phyloP scores from a whole-genome alignment of 768 basidiomycete species.

The Collybiopsis luxurians region DNA sequence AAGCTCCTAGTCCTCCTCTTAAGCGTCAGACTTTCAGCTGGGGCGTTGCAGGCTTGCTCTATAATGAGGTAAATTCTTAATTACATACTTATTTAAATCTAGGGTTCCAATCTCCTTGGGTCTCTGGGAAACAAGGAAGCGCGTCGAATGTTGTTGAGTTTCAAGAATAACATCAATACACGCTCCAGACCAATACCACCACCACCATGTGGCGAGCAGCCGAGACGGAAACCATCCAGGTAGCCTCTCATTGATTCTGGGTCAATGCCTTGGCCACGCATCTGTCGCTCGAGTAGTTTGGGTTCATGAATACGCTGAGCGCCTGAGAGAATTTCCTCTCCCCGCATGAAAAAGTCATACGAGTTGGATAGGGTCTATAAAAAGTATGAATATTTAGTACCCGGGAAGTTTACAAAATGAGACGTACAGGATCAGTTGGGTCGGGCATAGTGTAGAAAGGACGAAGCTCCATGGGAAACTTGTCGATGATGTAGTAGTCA shows the following conservation, averaged over 20 bases:
- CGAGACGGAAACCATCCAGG: conserved; percentile 91
- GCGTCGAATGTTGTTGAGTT: conserved; percentile 91
- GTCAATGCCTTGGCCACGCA: conserved; percentile 85
- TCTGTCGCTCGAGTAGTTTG: conserved; percentile 73
- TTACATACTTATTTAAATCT: no score
- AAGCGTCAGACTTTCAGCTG: no score
- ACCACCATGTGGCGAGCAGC: conserved; percentile 94
- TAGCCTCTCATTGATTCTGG: conserved; percentile 91
- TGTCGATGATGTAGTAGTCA: conserved; percentile 99
- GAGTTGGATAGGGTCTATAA: conserved; percentile 88
- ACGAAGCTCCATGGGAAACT: conserved; percentile 93
- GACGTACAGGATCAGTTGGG: conserved; percentile 78
- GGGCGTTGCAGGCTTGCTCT: no score
- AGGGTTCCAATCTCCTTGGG: conserved; percentile 92
- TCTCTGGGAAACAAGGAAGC: conserved; percentile 96
- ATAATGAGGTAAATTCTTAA: no score
- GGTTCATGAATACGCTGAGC: conserved; percentile 98
- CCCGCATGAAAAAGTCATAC: conserved; percentile 99
- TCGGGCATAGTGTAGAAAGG: conserved; percentile 99
- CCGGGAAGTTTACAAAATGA: no score
- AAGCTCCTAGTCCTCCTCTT: no score
- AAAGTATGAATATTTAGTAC: no score
- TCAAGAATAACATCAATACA: conserved; percentile 96
- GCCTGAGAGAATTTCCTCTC: conserved; percentile 97
- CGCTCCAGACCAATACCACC: conserved; percentile 95